Conservation (phyloP, 352 stramenopile genomes). For the Globisporangium takayamanum region DNA sequence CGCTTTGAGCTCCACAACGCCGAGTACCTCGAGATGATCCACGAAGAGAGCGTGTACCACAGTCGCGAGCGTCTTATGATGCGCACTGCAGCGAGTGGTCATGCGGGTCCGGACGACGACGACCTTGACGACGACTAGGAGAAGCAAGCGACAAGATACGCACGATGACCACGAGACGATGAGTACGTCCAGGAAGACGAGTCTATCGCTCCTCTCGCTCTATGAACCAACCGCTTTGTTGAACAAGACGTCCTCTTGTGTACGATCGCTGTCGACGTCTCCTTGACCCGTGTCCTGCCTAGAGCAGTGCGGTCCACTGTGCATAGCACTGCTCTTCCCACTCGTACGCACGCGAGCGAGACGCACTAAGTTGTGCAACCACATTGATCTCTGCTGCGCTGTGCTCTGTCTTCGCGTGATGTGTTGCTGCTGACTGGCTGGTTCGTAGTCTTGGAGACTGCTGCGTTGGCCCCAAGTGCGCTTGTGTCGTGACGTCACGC, state of each 20-base stretch:
- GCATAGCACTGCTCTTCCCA: slow-evolving; percentile 22
- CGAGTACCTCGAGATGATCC: slow-evolving; percentile 83
- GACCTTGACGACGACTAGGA: background rate
- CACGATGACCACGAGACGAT: background rate
- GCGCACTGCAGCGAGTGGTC: background rate
- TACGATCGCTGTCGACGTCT: no score
- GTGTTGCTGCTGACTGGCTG: background rate
- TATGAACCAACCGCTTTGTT: no score
- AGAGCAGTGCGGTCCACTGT: slow-evolving; percentile 25
- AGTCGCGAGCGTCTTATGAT: slow-evolving; percentile 12
- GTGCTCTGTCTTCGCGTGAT: no score
- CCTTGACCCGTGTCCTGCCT: background rate
- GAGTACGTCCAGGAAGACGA: background rate
- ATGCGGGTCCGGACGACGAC: background rate
- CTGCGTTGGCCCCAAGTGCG: background rate
- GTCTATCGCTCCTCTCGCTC: no score
- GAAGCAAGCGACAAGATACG: no score
- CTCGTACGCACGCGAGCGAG: background rate
- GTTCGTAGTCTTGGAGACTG: background rate
- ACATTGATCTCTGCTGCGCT: background rate
- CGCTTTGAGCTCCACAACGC: slow-evolving; percentile 86
- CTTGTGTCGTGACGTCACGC: background rate
- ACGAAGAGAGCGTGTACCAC: slow-evolving; percentile 31
- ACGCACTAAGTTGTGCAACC: no score
- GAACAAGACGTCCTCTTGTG: no score